These are phyloP conservation scores for button mushroom (Agaricus bisporus) DNA, from an alignment of 768 basidiomycete species.

Conservation along the genomic window DNA sequence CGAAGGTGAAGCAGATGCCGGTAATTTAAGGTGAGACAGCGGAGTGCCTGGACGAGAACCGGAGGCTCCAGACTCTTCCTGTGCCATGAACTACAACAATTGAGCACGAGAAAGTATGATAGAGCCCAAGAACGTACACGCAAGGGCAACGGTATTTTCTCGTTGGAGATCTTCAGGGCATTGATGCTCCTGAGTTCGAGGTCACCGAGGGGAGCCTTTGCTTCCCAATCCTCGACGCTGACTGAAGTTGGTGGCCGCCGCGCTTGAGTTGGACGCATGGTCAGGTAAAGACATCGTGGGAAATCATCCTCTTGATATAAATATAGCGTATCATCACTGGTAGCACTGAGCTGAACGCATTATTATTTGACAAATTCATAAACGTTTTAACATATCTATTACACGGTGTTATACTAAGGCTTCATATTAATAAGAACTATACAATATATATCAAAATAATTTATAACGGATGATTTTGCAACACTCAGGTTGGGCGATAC, in stretches of 20 bases:
- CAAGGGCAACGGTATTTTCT: constrained; percentile 56
- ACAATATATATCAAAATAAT: too few species aligned
- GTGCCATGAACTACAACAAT: constrained; percentile 22
- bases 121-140: constrained; percentile 48
- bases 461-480: too few species aligned
- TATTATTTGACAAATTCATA: too few species aligned
- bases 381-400: too few species aligned
- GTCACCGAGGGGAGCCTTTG: constrained; percentile 70
- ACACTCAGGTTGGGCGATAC: too few species aligned
- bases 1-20: constrained; percentile 10
- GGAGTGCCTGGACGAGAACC: constrained; percentile 38
- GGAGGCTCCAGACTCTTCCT: constrained; percentile 15
- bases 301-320: not conserved
- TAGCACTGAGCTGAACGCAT: too few species aligned
- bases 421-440: too few species aligned
- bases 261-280: constrained; percentile 1
- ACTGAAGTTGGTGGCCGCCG: constrained; percentile 22
- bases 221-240: constrained; percentile 89
- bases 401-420: too few species aligned
- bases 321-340: too few species aligned
- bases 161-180: constrained; percentile 54
- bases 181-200: constrained; percentile 61
- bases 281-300: constrained; percentile 1
- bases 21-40: constrained; percentile 11
- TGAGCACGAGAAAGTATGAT: constrained; percentile 5